phyloP scores from a whole-genome alignment of 2,329 filamentous ascomycete genomes.

The Penicillium polonicum region DNA sequence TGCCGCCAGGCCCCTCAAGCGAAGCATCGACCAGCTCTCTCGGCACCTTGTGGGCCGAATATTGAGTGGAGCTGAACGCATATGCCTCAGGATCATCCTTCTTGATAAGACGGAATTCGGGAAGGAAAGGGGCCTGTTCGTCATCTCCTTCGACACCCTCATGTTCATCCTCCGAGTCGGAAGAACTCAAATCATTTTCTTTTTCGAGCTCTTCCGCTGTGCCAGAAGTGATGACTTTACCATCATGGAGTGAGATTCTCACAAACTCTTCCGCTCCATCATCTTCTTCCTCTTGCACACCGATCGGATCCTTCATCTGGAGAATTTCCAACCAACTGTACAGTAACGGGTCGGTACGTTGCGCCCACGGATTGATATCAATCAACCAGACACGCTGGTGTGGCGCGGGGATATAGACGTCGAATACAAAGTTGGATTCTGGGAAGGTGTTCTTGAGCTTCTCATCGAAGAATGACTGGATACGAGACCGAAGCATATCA shows the following conservation, averaged over 20 bases:
- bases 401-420: conserved; percentile 80
- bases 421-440: conserved; percentile 81
- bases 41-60: conserved; percentile 92
- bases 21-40: conserved; percentile 80
- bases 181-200: conserved; percentile 31
- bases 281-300: conserved; percentile 36
- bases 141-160: conserved; percentile 55
- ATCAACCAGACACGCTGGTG: conserved; percentile 79
- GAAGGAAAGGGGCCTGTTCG: conserved; percentile 53
- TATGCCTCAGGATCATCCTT: conserved; percentile 86
- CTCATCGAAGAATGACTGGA: conserved; percentile 73
- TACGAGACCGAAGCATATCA: conserved; percentile 64
- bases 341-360: conserved; percentile 80
- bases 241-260: conserved; percentile 35
- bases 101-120: conserved; percentile 79
- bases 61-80: conserved; percentile 79
- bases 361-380: conserved; percentile 94
- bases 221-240: conserved; percentile 15
- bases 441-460: conserved; percentile 75
- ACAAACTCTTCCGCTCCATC: conserved; percentile 34
- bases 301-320: conserved; percentile 56
- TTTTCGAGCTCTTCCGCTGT: conserved; percentile 26
- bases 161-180: conserved; percentile 36
- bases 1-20: conserved; percentile 66
- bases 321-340: conserved; percentile 90